phyloP scores from a whole-genome alignment of 73 alveolate species.

The Diophrys appendiculata region DNA sequence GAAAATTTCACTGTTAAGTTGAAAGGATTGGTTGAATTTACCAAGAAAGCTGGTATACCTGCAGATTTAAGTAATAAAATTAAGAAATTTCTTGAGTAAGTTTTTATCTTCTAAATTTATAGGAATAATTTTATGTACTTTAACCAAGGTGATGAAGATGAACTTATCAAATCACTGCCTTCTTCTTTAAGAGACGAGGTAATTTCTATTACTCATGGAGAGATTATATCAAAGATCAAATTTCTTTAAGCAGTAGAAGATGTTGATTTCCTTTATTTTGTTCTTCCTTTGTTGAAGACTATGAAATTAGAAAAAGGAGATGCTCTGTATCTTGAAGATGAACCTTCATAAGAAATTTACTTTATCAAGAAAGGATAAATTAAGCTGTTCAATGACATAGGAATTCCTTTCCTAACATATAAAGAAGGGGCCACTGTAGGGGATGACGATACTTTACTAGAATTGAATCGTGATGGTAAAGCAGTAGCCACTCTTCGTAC shows the following conservation, averaged over 20 bases:
- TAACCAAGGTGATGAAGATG: constrained; percentile 20
- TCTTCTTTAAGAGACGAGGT: constrained; percentile 18
- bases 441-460: too few species aligned
- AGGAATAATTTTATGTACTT: not conserved
- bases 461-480: too few species aligned
- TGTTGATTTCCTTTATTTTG: constrained; percentile 36
- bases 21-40: constrained; percentile 17
- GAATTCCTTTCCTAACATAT: not conserved
- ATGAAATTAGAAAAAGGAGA: constrained; percentile 43
- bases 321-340: constrained; percentile 38
- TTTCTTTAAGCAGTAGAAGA: constrained; percentile 13
- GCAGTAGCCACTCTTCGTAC: too few species aligned
- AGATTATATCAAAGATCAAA: not conserved
- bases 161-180: constrained; percentile 24
- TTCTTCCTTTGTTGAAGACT: constrained; percentile 42
- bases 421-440: not conserved
- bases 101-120: not conserved
- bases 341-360: constrained; percentile 44
- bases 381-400: constrained; percentile 23
- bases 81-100: constrained; percentile 11
- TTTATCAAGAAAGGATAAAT: constrained; percentile 32
- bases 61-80: constrained; percentile 14
- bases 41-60: constrained; percentile 9
- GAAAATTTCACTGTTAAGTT: constrained; percentile 50
- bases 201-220: constrained; percentile 8